Evolutionary conservation across 2,329 filamentous ascomycete genomes (phyloP), one percentile per base, ranked within the genome.

Genomic region (Parafenestella ontariensis): DNA sequence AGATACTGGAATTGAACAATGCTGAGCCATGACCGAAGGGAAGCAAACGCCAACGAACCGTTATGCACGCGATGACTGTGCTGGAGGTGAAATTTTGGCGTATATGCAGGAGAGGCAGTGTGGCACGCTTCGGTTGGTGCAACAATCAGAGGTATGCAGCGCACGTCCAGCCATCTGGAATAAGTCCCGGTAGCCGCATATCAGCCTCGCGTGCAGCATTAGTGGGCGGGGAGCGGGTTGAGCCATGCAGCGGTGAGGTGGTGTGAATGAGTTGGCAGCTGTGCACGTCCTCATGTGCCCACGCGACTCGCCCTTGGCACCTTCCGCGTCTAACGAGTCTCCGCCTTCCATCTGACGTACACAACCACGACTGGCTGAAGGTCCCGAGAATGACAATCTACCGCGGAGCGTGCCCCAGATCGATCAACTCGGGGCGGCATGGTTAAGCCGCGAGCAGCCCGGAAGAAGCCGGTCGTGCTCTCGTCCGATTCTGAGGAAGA

Each of bases 381-480:
- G 46, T 41, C 49, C 48, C 43, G 61, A 73, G 63, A 56, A 76
- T 76, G 73, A 64, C 54, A 64, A 51, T 58, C 62, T 64, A 64
- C 57, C 55, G 55, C 52, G 46, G 53, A 45, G 18, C 33, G 36
- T 43, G 20, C 39, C 29, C 45, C 43, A 59, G 56, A 39, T 66
- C 56, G 62, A 66, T 53, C 45, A 56, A 58, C 23, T 64, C 45
- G 64, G 65, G 62, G 68, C 70, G 72, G 69, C 65, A 77, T 77
- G 75, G 73, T 61, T 53, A 73, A 71, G 69, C 71, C 70, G 68
- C 72, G 74, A 52, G 71, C 72, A 44, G 59, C 72, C 46, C 70
- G 69, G 47, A 73, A 72, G 63, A 68, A 73, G 67, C 71, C 72
- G 49, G 56, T 74, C 31, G 72, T 76, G 54, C 61, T 73, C 26